These are phyloP conservation scores for Helotiales sp. DNA, from an alignment of 2,329 filamentous ascomycete genomes.

Conservation along the genomic window DNA sequence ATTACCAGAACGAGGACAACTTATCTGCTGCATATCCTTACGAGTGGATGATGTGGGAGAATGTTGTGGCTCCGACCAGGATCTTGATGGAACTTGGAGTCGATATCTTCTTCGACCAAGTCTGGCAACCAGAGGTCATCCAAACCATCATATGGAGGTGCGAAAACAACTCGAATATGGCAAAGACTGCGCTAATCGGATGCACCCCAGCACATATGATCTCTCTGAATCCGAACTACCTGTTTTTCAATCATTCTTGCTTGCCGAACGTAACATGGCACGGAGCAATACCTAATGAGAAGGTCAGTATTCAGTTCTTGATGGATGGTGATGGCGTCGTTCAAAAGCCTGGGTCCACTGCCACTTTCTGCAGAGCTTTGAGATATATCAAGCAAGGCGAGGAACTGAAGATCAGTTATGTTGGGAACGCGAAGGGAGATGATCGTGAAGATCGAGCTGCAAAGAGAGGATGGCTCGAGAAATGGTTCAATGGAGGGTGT, in stretches of 20 bases:
- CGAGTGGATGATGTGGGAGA: constrained; percentile 28
- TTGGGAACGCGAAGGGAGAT: constrained; percentile 13
- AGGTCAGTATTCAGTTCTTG: constrained; percentile 6
- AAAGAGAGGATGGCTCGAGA: constrained; percentile 19
- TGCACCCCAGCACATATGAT: constrained; percentile 7
- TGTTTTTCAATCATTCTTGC: constrained; percentile 35
- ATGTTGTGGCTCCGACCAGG: constrained; percentile 23
- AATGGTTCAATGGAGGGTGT: constrained; percentile 32
- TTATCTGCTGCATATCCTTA: neutral
- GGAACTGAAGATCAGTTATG: constrained; percentile 32
- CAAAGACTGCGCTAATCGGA: constrained; percentile 3
- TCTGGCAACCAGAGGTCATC: constrained; percentile 28
- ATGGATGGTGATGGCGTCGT: constrained; percentile 8
- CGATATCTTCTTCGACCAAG: constrained; percentile 23
- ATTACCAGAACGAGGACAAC: constrained; percentile 20
- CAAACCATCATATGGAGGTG: constrained; percentile 31
- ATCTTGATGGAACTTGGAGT: constrained; percentile 28
- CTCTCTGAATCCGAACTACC: constrained; percentile 26
- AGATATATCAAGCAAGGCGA: constrained; percentile 29
- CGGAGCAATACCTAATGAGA: constrained; percentile 9
- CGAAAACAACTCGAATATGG: constrained; percentile 31
- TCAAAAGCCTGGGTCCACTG: constrained; percentile 21
- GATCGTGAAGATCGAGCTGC: neutral
- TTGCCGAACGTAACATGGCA: constrained; percentile 30
- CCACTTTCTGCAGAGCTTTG: constrained; percentile 23